Evolutionary conservation across 306 rosid genomes (phyloP), one percentile per base, ranked within the genome.

Genomic region (Boehmeria nivea): DNA sequence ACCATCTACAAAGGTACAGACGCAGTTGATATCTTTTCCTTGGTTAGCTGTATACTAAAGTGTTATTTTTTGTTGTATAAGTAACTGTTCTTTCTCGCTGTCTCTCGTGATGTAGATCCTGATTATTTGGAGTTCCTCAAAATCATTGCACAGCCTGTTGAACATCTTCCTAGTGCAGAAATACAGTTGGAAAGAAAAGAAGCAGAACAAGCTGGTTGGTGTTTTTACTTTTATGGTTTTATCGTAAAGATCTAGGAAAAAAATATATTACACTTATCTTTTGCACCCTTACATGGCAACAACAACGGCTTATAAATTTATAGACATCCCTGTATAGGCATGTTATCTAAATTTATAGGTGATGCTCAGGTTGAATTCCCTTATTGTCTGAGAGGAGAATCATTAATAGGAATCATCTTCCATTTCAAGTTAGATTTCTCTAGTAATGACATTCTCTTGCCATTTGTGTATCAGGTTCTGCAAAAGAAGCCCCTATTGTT

Each of bases 111-210:
- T 43, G 57, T 69, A 91, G 99, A 91, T 76, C 89, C 96, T 2
- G 99, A 87, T 76, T 91, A 91, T 69, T 66, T 91, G 46, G 99
- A 91, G 83, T 91, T 91, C 54, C 95, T 91, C 59, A 84, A 91
- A 69, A 47, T 77, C 69, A 84, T 87, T 73, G 84, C 95, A 39
- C 82, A 81, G 68, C 89, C 96, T 13, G 76, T 76, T 6, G 96
- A 87, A 73, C 83, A 91, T 80, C 96, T 91, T 67, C 99, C 96
- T 10, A 91, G 99, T 79, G 99, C 99, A 26, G 99, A 91, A 64
- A 84, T 91, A 72, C 99, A 91, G 66, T 72, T 91, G 78, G 99
- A 91, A 72, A 84, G 99, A 75, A 91, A 78, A 76, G 96, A 91
- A 82, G 96, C 96, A 27, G 96, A 87, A 68, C 96, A 75, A 82